Evolutionary conservation across 345 rosid genomes (phyloP), one percentile per base, ranked within the genome.

Genomic region (Isatis tinctoria): DNA sequence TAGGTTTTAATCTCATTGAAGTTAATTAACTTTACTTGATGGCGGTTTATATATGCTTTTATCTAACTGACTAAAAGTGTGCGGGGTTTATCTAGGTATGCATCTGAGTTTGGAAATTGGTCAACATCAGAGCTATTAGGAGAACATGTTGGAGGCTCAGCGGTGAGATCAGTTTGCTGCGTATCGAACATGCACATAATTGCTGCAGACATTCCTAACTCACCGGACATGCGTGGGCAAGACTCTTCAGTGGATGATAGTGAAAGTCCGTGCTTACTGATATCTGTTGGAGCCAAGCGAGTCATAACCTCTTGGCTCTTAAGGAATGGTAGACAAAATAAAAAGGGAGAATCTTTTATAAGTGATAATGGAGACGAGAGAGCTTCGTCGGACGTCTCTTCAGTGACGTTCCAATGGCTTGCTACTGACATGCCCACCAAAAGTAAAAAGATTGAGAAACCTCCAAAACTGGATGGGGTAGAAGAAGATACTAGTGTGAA

Each of bases 61-160:
- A 32, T 41, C 10, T 41, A 27, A 62, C 30, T 52, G 27, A 26
- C 28, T 76, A 14, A 60, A 59, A 51, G 20, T 71, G 72, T 60
- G 6, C 69, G 64, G 75, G 66, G 65, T 69, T 74, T 53, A 67
- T 73, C 37, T 60, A 92, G 97, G 86, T 90, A 87, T 77, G 76
- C 69, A 65, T 80, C 87, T 47, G 88, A 80, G 74, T 69, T 72
- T 67, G 82, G 87, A 69, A 82, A 82, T 56, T 90, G 96, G 97
- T 80, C 84, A 30, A 74, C 83, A 52, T 95, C 99, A 60, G 91
- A 92, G 78, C 76, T 92, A 54, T 87, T 95, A 37, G 97, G 99
- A 72, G 96, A 90, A 80, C 99, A 95, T 79, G 94, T 95, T 73
- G 93, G 99, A 41, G 99, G 99, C 62, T 95, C 99, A 16, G 95